These are phyloP conservation scores for Thuidium tamariscinum DNA, from an alignment of 225 moss, liverwort and hornwort species.

Conservation along the genomic window DNA sequence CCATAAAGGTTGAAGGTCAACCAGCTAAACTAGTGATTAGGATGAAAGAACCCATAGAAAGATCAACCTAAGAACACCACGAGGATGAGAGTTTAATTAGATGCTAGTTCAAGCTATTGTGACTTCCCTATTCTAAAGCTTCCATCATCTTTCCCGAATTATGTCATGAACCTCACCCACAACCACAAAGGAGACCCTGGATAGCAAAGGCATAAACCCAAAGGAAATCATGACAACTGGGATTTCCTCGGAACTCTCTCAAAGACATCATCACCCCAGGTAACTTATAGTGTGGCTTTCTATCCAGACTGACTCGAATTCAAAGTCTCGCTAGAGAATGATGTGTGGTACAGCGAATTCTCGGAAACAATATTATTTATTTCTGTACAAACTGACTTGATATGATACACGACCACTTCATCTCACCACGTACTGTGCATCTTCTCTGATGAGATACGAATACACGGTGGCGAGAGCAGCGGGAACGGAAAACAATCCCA, in stretches of 20 bases:
- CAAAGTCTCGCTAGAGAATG: neutral
- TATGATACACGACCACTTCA: neutral
- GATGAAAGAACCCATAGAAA: neutral
- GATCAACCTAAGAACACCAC: neutral
- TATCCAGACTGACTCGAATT: neutral
- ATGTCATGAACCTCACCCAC: neutral
- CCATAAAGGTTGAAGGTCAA: neutral
- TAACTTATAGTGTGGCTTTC: too few relatives aligned
- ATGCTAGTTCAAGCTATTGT: neutral
- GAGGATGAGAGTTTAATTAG: neutral
- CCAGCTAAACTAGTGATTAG: neutral
- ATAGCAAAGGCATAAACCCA: neutral
- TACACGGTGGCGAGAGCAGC: constrained; percentile 20
- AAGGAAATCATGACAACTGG: neutral
- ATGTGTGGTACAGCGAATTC: neutral
- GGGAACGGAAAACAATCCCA: constrained; percentile 19
- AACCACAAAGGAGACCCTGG: neutral
- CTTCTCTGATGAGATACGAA: constrained; percentile 52
- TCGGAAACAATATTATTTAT: neutral
- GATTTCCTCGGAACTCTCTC: neutral
- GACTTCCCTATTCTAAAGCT: neutral
- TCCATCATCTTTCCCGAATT: neutral
- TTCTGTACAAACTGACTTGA: neutral
- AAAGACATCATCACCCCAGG: neutral
- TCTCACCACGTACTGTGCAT: constrained; percentile 31